phyloP scores from a whole-genome alignment of 2,329 filamentous ascomycete species.

The Diplodia scrobiculata region DNA sequence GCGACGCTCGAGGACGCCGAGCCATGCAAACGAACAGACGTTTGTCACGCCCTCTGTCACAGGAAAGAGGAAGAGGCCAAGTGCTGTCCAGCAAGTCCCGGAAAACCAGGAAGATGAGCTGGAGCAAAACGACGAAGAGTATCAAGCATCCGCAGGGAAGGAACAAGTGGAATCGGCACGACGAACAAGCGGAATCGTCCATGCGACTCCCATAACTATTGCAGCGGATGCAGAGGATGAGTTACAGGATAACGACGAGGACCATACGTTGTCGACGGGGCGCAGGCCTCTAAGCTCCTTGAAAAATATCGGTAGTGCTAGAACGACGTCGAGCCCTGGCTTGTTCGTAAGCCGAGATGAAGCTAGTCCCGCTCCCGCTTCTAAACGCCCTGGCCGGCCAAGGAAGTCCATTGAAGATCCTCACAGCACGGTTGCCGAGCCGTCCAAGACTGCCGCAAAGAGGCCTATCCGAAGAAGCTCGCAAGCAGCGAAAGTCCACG shows the following conservation, averaged over 20 bases:
- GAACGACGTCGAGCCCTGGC: not conserved
- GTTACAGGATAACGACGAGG: slow-evolving; percentile 28
- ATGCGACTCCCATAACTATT: slow-evolving; percentile 32
- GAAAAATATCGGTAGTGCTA: not conserved
- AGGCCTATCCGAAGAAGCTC: not conserved
- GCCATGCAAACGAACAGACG: slow-evolving; percentile 40
- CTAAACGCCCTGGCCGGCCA: slow-evolving; percentile 6
- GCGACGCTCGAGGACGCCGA: slow-evolving; percentile 19
- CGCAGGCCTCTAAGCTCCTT: not conserved
- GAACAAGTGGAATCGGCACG: slow-evolving; percentile 7
- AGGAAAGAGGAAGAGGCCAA: slow-evolving; percentile 22
- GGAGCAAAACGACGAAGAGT: slow-evolving; percentile 37
- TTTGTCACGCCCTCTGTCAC: slow-evolving; percentile 11
- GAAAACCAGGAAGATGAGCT: slow-evolving; percentile 40
- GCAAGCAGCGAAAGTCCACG: not conserved
- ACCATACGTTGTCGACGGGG: slow-evolving; percentile 23
- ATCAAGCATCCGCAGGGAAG: slow-evolving; percentile 37
- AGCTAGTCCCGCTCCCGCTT: not conserved
- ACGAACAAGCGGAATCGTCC: slow-evolving; percentile 33
- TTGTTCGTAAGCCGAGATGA: not conserved
- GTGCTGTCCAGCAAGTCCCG: slow-evolving; percentile 30
- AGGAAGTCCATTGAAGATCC: slow-evolving; percentile 13
- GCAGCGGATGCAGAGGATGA: slow-evolving; percentile 35
- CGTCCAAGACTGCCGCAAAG: not conserved
- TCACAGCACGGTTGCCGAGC: not conserved